Base-by-base conservation (phyloP, 495 filamentous ascomycete genomes). In the Niebla homalea region DNA sequence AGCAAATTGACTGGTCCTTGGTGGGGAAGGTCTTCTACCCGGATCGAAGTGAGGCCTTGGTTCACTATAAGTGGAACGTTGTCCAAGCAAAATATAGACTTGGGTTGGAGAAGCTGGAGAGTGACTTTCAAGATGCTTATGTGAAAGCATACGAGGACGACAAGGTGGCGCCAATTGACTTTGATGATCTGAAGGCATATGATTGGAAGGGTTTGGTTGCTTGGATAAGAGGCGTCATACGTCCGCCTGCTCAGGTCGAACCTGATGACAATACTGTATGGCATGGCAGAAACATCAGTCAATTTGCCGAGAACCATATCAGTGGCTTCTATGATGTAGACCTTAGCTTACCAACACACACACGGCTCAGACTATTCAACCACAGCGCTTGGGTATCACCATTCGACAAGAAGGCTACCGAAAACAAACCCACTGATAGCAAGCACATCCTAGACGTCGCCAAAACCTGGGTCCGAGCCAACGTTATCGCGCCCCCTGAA, bases 51-150 rank as follows among this genome's bases (percentile, higher is more conserved):
- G 64, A 71, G 18, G 69, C 65, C 37, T 70, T 70, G 36, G 65
- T 94, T 8, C 69, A 75, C 43, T 76, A 77, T 18, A 70, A 74
- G 36, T 92, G 83, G 75, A 69, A 67, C 25, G 65, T 55, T 6
- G 63, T 84, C 11, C 70, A 75, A 12, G 74, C 68, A 42, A 79
- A 76, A 49, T 75, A 80, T 42, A 72, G 74, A 43, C 66, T 73
- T 10, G 74, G 78, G 22, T 73, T 94, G 38, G 70, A 82, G 6
- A 77, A 79, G 48, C 66, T 97, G 59, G 80, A 83, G 23, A 65
- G 67, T n/a, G 79, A 85, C 53, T 94, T 97, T 60, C 84, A 87
- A 53, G 71, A 79, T 29, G 70, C 70, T 15, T 95, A 87, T 60
- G 65, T 89, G 18, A 71, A 75, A 38, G 93, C 86, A 0, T 97